These are phyloP conservation scores for Dendryphion nanum DNA, from an alignment of 2,329 filamentous ascomycete genomes.

Conservation along the genomic window DNA sequence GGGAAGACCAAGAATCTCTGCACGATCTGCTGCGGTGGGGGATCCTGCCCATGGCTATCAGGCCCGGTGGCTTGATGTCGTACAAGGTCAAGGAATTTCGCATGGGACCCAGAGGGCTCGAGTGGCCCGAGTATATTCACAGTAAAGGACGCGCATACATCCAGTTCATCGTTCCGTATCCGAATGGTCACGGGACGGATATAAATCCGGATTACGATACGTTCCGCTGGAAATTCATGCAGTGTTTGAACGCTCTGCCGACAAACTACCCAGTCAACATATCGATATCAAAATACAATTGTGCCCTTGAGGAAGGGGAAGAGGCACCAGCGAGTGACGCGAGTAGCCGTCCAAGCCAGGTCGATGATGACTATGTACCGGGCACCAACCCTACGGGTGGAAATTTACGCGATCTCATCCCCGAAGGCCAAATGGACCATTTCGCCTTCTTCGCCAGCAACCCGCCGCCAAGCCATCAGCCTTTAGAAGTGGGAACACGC, in stretches of 20 bases:
- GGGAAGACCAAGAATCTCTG: constrained; percentile 2
- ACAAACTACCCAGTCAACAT: no score
- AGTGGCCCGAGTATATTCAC: constrained; percentile 4
- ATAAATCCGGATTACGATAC: not conserved
- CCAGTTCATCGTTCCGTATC: constrained; percentile 15
- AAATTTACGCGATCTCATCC: no score
- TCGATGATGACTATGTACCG: not conserved
- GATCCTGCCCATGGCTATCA: constrained; percentile 15
- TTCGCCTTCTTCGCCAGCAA: not conserved
- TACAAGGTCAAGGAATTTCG: not conserved
- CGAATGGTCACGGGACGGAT: not conserved
- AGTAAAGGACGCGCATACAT: constrained; percentile 15
- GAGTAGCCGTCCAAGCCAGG: not conserved
- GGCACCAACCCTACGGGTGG: no score
- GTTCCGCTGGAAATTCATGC: not conserved
- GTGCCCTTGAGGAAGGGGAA: no score
- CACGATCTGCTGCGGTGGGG: constrained; percentile 10
- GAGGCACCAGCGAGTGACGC: no score
- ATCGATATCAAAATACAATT: no score
- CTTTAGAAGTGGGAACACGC: constrained; percentile 12
- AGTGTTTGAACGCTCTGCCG: no score
- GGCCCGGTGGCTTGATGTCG: constrained; percentile 8
- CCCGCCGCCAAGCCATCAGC: not conserved
- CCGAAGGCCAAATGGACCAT: not conserved
- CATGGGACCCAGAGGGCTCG: not conserved